These are phyloP conservation scores for Ophiostoma sp. DNA, from an alignment of 2,329 filamentous ascomycete genomes.

Conservation along the genomic window DNA sequence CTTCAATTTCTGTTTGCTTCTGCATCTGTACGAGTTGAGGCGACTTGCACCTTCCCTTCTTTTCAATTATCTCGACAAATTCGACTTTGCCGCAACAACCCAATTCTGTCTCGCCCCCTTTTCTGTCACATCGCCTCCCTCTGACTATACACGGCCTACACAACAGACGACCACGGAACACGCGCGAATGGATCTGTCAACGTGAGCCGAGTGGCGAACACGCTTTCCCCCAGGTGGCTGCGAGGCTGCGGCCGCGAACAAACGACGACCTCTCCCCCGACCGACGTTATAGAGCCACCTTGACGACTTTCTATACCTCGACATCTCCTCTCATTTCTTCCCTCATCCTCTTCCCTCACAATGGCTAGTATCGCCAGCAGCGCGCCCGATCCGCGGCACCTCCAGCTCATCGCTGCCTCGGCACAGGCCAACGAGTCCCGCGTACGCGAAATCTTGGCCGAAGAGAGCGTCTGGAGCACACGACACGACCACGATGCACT, in stretches of 20 bases:
- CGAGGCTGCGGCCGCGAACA: constrained; percentile 5
- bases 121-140: not conserved
- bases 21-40: not conserved
- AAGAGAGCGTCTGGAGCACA: constrained; percentile 40
- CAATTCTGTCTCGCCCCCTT: not conserved
- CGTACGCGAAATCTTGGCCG: constrained; percentile 40
- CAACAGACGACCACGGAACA: not conserved
- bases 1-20: not conserved
- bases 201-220: not conserved
- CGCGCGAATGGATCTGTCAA: constrained; percentile 3
- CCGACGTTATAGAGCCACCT: not conserved
- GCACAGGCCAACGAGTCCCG: constrained; percentile 42
- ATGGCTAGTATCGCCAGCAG: constrained; percentile 41
- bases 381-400: constrained; percentile 41
- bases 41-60: not conserved
- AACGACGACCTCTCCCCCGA: not conserved
- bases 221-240: not conserved
- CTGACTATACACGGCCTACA: not conserved
- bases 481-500: constrained; percentile 40
- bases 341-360: not conserved
- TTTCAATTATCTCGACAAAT: not conserved
- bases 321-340: not conserved
- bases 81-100: not conserved
- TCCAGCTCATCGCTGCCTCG: constrained; percentile 41
- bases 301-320: not conserved